A percentile compares a stretch with the other conserved stretches of the same genome.
These are phyloP conservation scores for Draba incana DNA, from an alignment of 345 rosid genomes.

Conservation along the genomic window DNA sequence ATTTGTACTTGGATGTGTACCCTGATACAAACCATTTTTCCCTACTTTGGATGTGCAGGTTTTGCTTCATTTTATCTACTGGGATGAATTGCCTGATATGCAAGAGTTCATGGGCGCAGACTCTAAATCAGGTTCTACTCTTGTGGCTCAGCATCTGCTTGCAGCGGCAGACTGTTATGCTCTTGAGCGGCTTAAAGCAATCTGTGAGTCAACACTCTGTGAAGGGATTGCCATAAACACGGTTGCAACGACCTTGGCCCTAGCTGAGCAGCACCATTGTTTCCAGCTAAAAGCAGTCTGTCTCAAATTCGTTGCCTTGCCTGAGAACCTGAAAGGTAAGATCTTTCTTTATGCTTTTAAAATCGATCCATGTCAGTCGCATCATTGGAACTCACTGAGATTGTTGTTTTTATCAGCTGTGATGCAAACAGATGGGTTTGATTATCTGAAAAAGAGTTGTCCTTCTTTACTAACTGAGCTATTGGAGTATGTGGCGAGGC, in stretches of 20 bases:
- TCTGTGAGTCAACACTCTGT: slow-evolving; percentile 71
- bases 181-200: slow-evolving; percentile 65
- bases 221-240: slow-evolving; percentile 73
- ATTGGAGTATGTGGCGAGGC: slow-evolving; percentile 55
- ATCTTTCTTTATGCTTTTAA: neutral
- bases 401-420: slow-evolving; percentile 52
- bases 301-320: slow-evolving; percentile 64
- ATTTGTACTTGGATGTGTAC: neutral
- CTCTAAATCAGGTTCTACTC: slow-evolving; percentile 61
- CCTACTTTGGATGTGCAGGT: slow-evolving; percentile 45
- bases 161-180: slow-evolving; percentile 84
- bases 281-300: slow-evolving; percentile 67
- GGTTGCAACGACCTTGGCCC: slow-evolving; percentile 78
- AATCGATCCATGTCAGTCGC: neutral
- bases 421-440: slow-evolving; percentile 81
- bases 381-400: too few species aligned
- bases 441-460: slow-evolving; percentile 61
- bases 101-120: slow-evolving; percentile 63
- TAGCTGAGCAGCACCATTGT: slow-evolving; percentile 88
- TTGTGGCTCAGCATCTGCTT: slow-evolving; percentile 79
- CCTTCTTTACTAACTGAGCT: slow-evolving; percentile 63
- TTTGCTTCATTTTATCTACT: slow-evolving; percentile 78
- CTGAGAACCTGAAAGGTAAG: slow-evolving; percentile 69
- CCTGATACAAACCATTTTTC: slow-evolving; percentile 3
- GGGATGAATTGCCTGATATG: slow-evolving; percentile 79